Base-by-base conservation (phyloP, 148 eudicot genomes). In the Fagopyrum tataricum region DNA sequence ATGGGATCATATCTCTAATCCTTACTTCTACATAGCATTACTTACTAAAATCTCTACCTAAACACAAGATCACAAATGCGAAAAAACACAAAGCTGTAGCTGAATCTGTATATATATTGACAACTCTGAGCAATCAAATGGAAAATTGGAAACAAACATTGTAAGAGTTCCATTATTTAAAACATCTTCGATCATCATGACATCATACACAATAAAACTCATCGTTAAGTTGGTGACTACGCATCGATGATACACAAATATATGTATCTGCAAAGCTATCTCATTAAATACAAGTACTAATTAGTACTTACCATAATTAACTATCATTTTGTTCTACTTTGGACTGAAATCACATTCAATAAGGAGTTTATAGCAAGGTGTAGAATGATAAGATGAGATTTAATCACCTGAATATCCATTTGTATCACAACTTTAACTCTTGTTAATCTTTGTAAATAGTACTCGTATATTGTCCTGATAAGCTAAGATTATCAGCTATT, bases 1-100 rank as follows among this genome's bases (percentile, higher is more conserved):
- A 55, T 67, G 76, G 73, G 10, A 70, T 71, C 14, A 40, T 67
- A 44, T 67, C 21, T 15, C 13, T 73, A 2, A 12, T 23, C 9
- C 26, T 73, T 10, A 67, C 17, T 12, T 58, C n/a, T 47, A 47
- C 51, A 47, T 47, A 10, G 51, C 51, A 47, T 47, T 10, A 11
- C 14, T 47, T 47, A 3, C 14, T 47, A 47, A 46, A 47, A 47
- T 47, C 51, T 47, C 15, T 0, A 47, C 14, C 51, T 4, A 47
- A 47, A 47, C 14, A 46, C 7, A n/a, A n/a, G n/a, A n/a, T n/a
- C n/a, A n/a, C n/a, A n/a, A n/a, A n/a, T n/a, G n/a, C n/a, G n/a
- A n/a, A n/a, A n/a, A n/a, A n/a, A n/a, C n/a, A n/a, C n/a, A n/a
- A n/a, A n/a, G n/a, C n/a, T n/a, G n/a, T n/a, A n/a, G n/a, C n/a